Conservation (phyloP, 495 filamentous ascomycete genomes). For the Lasiosphaeria hispida region DNA sequence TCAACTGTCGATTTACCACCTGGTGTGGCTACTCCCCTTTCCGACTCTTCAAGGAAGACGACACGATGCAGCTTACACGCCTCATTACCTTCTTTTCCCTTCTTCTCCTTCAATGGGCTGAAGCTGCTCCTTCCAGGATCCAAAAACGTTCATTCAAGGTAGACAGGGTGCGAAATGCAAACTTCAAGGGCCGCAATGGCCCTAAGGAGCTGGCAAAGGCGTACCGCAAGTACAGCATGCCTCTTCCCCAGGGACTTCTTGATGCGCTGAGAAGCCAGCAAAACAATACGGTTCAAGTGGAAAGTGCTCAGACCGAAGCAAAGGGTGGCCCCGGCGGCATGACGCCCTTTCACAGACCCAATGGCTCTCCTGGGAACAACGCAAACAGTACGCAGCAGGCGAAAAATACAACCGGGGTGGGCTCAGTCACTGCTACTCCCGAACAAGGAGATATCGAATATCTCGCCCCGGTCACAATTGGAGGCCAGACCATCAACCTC, state of each 20-base stretch:
- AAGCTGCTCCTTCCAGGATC: slow-evolving; percentile 38
- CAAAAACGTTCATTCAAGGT: slow-evolving; percentile 58
- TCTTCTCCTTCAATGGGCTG: slow-evolving; percentile 39
- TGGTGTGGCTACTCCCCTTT: slow-evolving; percentile 12
- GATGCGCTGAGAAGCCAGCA: slow-evolving; percentile 33
- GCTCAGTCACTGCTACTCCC: slow-evolving; percentile 60
- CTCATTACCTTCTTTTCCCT: slow-evolving; percentile 35
- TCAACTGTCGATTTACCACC: not conserved
- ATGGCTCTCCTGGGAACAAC: too few species aligned
- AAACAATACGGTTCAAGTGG: not conserved
- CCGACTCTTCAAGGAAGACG: slow-evolving; percentile 22
- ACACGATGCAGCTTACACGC: slow-evolving; percentile 36
- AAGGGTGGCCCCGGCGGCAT: slow-evolving; percentile 14
- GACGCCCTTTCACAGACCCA: too few species aligned
- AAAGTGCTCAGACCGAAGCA: slow-evolving; percentile 23
- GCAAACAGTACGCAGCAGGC: too few species aligned
- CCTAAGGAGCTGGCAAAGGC: slow-evolving; percentile 58
- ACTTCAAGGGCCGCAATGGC: slow-evolving; percentile 51
- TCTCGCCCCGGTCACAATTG: slow-evolving; percentile 67
- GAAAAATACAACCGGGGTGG: slow-evolving; percentile 25
- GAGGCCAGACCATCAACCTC: slow-evolving; percentile 69
- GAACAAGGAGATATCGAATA: slow-evolving; percentile 66
- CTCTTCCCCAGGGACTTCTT: slow-evolving; percentile 40
- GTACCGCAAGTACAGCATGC: slow-evolving; percentile 62
- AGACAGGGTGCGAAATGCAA: slow-evolving; percentile 53